Conservation (phyloP, 768 basidiomycete genomes). For the Boletus rubescentipes region DNA sequence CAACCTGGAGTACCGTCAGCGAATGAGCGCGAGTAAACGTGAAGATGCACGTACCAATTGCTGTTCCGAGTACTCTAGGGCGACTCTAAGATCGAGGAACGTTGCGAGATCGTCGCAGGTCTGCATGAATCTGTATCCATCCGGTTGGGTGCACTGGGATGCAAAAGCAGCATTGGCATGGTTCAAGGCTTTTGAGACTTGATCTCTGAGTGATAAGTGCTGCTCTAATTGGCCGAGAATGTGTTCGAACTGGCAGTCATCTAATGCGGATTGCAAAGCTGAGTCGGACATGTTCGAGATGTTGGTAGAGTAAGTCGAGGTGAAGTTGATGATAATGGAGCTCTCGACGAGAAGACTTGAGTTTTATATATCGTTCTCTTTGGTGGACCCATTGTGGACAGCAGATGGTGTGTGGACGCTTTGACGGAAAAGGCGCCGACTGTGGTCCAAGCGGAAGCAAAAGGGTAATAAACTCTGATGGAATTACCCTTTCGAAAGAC, state of each 20-base stretch:
- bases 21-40: neutral
- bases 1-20: conserved; percentile 12
- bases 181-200: conserved; percentile 4
- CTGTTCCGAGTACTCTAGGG: conserved; percentile 9
- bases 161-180: conserved; percentile 15
- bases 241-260: conserved; percentile 3
- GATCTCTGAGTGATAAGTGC: neutral
- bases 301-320: neutral
- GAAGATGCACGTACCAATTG: conserved; percentile 6
- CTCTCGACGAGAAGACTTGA: neutral
- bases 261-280: neutral
- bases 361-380: conserved; percentile 10
- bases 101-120: conserved; percentile 9
- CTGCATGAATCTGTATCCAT: conserved; percentile 6
- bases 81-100: conserved; percentile 8
- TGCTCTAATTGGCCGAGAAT: neutral
- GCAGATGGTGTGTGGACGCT: neutral
- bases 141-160: conserved; percentile 13
- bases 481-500: neutral
- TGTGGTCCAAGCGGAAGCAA: conserved; percentile 11
- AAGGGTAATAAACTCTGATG: neutral
- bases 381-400: conserved; percentile 5
- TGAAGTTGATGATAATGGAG: neutral
- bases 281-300: conserved; percentile 15
- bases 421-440: neutral